Evolutionary conservation across 441 rosid species (phyloP).

Genomic region (Sinapis alba): DNA sequence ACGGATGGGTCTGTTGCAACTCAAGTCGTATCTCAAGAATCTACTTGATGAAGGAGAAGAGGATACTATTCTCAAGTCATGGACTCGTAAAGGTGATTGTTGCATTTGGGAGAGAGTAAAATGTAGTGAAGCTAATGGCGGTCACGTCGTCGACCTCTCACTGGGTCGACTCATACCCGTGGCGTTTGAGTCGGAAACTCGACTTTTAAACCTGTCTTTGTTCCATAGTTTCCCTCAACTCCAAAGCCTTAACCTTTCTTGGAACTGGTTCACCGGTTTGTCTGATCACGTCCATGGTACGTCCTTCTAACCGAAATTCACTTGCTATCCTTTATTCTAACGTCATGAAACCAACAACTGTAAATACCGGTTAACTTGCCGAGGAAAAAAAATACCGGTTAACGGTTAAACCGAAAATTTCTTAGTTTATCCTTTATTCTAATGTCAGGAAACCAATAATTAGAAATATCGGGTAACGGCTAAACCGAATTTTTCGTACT

Average conservation of each 20-base stretch:
- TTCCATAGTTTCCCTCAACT: slow-evolving; percentile 28
- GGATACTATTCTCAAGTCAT: slow-evolving; percentile 8
- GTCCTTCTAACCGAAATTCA: neutral
- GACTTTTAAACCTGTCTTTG: slow-evolving; percentile 13
- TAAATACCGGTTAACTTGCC: neutral
- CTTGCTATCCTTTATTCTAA: neutral
- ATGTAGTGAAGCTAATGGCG: neutral
- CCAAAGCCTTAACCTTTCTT: slow-evolving; percentile 25
- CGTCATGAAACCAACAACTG: neutral
- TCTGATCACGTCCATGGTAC: slow-evolving; percentile 26
- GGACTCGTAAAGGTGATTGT: slow-evolving; percentile 25
- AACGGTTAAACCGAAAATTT: neutral
- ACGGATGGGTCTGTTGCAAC: slow-evolving; percentile 7
- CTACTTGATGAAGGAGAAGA: neutral
- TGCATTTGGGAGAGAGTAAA: slow-evolving; percentile 33
- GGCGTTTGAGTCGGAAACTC: slow-evolving; percentile 19
- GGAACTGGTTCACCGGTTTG: slow-evolving; percentile 28
- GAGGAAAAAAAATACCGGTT: slow-evolving; percentile 11
- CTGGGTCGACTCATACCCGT: slow-evolving; percentile 10
- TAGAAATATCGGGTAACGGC: neutral
- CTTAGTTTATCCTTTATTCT: neutral
- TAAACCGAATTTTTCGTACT: neutral
- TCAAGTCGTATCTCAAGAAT: slow-evolving; percentile 15
- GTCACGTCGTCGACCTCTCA: slow-evolving; percentile 19
- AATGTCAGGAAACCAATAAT: neutral